Base-by-base conservation (phyloP, 2,329 filamentous ascomycete species). In the Beauveria varroae region DNA sequence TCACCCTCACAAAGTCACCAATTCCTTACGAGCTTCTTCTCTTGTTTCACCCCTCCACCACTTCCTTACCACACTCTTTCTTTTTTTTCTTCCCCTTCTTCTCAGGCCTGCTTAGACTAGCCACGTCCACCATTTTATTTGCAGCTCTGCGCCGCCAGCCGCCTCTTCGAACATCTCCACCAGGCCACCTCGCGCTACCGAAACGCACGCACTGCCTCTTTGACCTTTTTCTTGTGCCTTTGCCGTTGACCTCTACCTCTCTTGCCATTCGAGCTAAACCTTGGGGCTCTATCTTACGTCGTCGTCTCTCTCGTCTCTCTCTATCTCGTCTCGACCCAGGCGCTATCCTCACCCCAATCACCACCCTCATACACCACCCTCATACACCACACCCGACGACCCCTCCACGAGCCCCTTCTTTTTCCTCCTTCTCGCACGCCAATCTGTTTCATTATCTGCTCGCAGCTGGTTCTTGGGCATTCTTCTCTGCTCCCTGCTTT, bases 361-460 rank as follows among this genome's bases (percentile, higher is more conserved):
- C 30, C 41, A 20, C 52, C 40, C 30, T 26, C 18, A 49, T 20
- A 41, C 56, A 50, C 46, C 56, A 58, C 22, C n/a, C n/a, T n/a
- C n/a, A n/a, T 20, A 41, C 56, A 50, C 46, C 56, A 58, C 22
- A 43, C 56, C 46, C 7, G 56, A 58, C 58, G 50, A 60, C 58
- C 58, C 58, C 58, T 54, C 58, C 50, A 60, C 50, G 26, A 60
- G 28, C 58, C 58, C 58, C 58, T 60, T 62, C 60, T 57, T 62
- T 61, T 61, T 44, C 26, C 40, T 37, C 60, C 24, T 52, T 12
- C 9, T 26, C 24, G 44, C 40, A 12, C 47, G 22, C 60, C 52
- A 43, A 37, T 30, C 37, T 30, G 37, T 40, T 57, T 57, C 28
- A 24, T 54, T 60, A 14, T 54, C n/a, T 50, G 57, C 40, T 43